Conservation (phyloP, 2,329 filamentous ascomycete genomes). For the Sordariomycetes sp. region DNA sequence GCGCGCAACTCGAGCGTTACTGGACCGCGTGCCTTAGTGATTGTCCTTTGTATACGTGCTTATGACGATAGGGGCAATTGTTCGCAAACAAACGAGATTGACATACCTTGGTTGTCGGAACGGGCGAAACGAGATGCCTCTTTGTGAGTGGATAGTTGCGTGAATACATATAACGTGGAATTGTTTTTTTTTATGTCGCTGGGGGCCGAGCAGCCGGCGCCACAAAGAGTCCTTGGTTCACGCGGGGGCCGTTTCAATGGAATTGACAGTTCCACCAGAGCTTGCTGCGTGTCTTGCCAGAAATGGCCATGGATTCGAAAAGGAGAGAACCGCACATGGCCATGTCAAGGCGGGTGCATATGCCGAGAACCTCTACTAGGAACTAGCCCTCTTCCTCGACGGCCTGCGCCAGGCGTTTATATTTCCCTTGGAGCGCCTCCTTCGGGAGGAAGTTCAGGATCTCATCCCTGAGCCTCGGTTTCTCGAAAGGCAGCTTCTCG, state of each 20-base stretch:
- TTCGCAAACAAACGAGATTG: neutral
- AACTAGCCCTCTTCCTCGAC: neutral
- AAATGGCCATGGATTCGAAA: neutral
- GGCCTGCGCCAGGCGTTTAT: neutral
- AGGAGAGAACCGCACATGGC: neutral
- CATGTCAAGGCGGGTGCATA: neutral
- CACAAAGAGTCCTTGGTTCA: neutral
- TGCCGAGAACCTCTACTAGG: neutral
- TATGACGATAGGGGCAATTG: neutral
- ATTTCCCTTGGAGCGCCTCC: neutral
- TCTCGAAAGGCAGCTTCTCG: constrained; percentile 37
- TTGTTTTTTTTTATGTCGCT: neutral
- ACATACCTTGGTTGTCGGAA: neutral
- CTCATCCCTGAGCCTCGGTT: constrained; percentile 26
- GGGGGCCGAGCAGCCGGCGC: neutral
- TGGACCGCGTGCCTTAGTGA: neutral
- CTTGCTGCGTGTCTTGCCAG: neutral
- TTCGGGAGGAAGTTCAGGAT: constrained; percentile 18
- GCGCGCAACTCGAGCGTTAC: neutral
- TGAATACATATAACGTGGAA: neutral
- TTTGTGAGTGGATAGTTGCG: neutral
- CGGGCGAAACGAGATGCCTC: neutral
- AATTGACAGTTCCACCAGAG: neutral
- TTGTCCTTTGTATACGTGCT: neutral
- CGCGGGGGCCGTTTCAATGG: neutral